Conservation (phyloP, 2,329 filamentous ascomycete genomes). For the Colletotrichum orchidophilum region DNA sequence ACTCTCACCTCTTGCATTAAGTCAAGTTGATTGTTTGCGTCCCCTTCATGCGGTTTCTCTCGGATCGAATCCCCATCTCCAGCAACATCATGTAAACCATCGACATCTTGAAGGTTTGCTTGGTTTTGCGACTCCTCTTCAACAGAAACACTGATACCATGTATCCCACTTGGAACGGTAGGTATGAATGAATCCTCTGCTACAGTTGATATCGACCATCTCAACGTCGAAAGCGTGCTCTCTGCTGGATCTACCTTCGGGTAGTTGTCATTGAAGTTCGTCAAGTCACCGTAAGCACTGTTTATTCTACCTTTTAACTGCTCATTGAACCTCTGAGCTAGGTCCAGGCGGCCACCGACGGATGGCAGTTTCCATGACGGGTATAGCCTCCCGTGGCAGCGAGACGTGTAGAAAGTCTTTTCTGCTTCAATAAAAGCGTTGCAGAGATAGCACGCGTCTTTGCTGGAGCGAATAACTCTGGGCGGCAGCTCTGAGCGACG, state of each 20-base stretch:
- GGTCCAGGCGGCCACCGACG: background rate
- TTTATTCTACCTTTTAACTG: background rate
- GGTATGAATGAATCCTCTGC: background rate
- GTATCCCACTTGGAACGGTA: too few species aligned
- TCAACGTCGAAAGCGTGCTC: background rate
- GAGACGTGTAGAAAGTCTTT: background rate
- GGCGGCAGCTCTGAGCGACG: background rate
- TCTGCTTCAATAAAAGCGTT: background rate
- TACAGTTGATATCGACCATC: background rate
- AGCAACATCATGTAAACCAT: background rate
- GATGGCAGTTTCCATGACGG: background rate
- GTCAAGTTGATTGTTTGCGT: too few species aligned
- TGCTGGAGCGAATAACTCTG: background rate
- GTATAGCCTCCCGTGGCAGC: background rate
- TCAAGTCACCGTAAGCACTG: background rate
- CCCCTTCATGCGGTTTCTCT: background rate
- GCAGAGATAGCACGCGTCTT: background rate
- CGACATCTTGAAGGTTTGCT: background rate
- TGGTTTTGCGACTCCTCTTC: background rate
- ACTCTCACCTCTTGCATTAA: too few species aligned
- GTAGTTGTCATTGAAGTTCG: background rate
- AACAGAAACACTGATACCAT: too few species aligned
- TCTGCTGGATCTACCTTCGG: background rate
- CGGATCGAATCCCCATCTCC: background rate
- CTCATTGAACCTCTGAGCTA: background rate